Evolutionary conservation across 345 rosid genomes (phyloP).

Genomic region (Triadica sebifera): DNA sequence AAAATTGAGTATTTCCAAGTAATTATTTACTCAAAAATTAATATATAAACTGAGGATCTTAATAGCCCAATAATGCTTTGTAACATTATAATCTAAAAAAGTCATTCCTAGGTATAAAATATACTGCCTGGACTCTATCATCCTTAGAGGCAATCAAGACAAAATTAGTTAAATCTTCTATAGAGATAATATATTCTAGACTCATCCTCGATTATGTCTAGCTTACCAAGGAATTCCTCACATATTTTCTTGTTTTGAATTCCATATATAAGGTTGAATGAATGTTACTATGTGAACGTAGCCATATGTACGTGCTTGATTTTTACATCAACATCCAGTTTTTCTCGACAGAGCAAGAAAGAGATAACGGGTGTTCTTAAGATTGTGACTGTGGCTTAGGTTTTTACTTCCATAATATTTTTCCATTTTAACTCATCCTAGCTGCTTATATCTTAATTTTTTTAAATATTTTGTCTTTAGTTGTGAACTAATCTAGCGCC

Average conservation of each 20-base stretch:
- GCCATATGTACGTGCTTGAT: not conserved
- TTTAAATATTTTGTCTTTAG: no score
- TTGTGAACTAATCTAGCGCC: no score
- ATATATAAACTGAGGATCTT: not conserved
- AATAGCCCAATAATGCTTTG: not conserved
- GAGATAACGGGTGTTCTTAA: not conserved
- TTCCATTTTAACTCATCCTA: not conserved
- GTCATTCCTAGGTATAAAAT: not conserved
- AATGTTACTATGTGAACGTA: not conserved
- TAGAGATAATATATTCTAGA: slow-evolving; percentile 8
- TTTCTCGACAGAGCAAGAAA: not conserved
- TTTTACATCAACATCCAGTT: slow-evolving; percentile 1
- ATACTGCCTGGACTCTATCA: not conserved
- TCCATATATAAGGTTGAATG: not conserved
- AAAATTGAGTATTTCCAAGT: not conserved
- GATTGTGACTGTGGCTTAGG: slow-evolving; percentile 8
- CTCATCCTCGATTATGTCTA: slow-evolving; percentile 17
- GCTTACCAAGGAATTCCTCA: not conserved
- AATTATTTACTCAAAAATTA: not conserved
- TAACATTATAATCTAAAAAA: not conserved
- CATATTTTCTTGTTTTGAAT: not conserved
- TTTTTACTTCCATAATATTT: not conserved
- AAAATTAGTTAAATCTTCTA: slow-evolving; percentile 1
- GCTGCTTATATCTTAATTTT: not conserved
- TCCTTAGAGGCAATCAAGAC: slow-evolving; percentile 7